A percentile compares a stretch with the other conserved stretches of the same genome.
Conservation (phyloP, 306 rosid species). For the Castanea crenata region DNA sequence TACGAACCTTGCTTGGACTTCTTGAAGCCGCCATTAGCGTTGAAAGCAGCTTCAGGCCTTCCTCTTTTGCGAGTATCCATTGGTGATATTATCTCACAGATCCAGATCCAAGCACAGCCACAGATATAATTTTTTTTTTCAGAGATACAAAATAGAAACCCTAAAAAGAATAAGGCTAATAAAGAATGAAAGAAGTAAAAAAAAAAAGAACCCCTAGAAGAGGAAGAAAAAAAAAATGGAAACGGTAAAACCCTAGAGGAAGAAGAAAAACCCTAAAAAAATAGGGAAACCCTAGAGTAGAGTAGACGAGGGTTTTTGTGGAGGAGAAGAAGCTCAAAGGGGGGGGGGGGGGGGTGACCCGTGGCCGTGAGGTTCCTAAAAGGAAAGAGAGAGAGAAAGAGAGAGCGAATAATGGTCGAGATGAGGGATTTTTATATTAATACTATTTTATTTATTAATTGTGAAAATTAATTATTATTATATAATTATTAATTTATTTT, state of each 20-base stretch:
- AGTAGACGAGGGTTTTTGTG: slow-evolving; percentile 33
- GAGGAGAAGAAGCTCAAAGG: slow-evolving; percentile 11
- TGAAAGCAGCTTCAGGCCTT: slow-evolving; percentile 46
- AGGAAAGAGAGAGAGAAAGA: slow-evolving; percentile 15
- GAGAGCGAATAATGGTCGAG: background rate
- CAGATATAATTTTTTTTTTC: no score
- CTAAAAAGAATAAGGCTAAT: no score
- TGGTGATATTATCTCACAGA: slow-evolving; percentile 7
- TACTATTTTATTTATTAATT: background rate
- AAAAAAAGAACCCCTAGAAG: background rate
- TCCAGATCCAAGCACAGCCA: slow-evolving; percentile 42
- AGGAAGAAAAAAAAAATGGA: background rate
- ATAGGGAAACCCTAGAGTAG: slow-evolving; percentile 26
- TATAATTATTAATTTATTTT: background rate
- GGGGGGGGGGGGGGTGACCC: background rate
- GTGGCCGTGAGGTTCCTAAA: background rate
- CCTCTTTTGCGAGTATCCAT: slow-evolving; percentile 76
- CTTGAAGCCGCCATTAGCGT: slow-evolving; percentile 62
- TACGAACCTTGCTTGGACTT: slow-evolving; percentile 59
- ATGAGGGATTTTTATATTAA: background rate
- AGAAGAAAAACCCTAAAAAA: background rate
- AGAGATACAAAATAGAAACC: no score
- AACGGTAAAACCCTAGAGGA: background rate
- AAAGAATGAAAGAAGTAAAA: no score
- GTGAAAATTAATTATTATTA: background rate